phyloP scores from a whole-genome alignment of 805 yeast genomes.

The Candida ortonii region DNA sequence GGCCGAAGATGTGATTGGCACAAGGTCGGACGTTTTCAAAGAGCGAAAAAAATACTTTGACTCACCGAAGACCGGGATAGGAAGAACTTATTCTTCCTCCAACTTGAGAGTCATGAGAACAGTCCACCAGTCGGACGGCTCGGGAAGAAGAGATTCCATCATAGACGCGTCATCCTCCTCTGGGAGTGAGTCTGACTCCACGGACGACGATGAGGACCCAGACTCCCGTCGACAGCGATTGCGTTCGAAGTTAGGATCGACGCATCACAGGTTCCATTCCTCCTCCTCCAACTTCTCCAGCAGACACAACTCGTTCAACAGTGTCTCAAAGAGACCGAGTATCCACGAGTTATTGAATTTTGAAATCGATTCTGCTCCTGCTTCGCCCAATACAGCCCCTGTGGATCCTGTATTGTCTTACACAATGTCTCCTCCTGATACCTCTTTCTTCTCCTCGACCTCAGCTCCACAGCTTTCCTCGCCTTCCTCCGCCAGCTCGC shows the following conservation, averaged over 20 bases:
- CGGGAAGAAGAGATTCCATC: constrained; percentile 3
- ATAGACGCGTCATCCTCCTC: constrained; percentile 13
- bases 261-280: constrained; percentile 9
- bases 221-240: constrained; percentile 3
- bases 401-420: constrained; percentile 2
- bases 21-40: too few relatives aligned
- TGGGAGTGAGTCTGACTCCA: constrained; percentile 5
- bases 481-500: constrained; percentile 8
- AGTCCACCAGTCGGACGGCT: constrained; percentile 3
- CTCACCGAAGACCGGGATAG: constrained; percentile 20
- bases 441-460: constrained; percentile 1
- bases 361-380: constrained; percentile 15
- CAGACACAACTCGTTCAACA: constrained; percentile 18
- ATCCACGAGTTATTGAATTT: constrained; percentile 11
- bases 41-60: constrained; percentile 19
- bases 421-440: neutral
- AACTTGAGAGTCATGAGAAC: constrained; percentile 22
- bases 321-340: constrained; percentile 14
- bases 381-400: constrained; percentile 12
- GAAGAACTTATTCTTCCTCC: constrained; percentile 20
- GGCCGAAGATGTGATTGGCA: too few relatives aligned
- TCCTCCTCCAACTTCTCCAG: constrained; percentile 18
- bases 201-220: constrained; percentile 14
- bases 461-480: constrained; percentile 1
- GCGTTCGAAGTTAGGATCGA: constrained; percentile 2